These are phyloP conservation scores for Ceraceosorus guamensis DNA, from an alignment of 1,284 basidiomycete genomes.

Conservation along the genomic window DNA sequence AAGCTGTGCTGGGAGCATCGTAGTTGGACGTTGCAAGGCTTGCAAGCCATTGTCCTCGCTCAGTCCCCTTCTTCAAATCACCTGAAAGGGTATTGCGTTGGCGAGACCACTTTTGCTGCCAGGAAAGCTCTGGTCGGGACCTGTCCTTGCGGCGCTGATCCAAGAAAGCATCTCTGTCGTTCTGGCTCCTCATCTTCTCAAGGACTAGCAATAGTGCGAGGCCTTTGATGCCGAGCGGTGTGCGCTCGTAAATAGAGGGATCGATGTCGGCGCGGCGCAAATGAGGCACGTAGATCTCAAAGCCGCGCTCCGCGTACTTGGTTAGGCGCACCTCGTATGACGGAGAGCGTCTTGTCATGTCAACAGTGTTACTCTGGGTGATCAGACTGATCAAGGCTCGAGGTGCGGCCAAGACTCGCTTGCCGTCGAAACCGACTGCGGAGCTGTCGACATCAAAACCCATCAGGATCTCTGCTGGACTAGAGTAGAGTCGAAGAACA, in stretches of 20 bases:
- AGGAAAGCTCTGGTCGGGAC: neutral
- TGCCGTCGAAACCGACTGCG: neutral
- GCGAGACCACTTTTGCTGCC: neutral
- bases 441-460: neutral
- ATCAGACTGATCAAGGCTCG: neutral
- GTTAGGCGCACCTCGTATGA: neutral
- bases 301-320: neutral
- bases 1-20: neutral
- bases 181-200: neutral
- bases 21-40: neutral
- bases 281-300: neutral
- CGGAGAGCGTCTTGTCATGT: neutral
- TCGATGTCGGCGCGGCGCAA: neutral
- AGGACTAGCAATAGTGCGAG: neutral
- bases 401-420: neutral
- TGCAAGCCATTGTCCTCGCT: neutral
- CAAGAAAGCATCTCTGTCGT: neutral
- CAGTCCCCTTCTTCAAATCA: neutral
- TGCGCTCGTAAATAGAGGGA: neutral
- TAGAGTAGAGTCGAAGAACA: neutral
- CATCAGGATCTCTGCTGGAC: neutral
- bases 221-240: constrained; percentile 1
- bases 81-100: neutral
- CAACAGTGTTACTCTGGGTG: neutral
- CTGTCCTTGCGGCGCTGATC: neutral